Percentiles rank a stretch among this genome's conserved stretches.
phyloP scores from a whole-genome alignment of 257 asterid genomes.

The Solanum rostratum region DNA sequence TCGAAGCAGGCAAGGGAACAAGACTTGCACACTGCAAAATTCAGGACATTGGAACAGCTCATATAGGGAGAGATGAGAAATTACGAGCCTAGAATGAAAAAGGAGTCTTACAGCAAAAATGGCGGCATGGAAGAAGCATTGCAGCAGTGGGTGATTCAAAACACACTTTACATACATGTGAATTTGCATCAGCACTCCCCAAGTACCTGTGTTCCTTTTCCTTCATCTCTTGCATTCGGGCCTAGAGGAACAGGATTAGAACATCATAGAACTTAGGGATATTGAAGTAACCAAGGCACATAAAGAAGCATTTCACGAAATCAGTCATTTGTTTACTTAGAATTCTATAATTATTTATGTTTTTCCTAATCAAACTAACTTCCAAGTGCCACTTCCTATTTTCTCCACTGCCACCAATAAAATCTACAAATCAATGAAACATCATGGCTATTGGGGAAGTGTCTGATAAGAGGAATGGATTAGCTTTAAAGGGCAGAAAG shows the following conservation, averaged over 20 bases:
- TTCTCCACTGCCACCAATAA: background rate
- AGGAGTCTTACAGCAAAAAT: constrained; percentile 73
- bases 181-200: constrained; percentile 75
- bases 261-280: background rate
- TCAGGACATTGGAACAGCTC: background rate
- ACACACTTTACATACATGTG: constrained; percentile 92
- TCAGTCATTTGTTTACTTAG: background rate
- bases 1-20: constrained; percentile 81
- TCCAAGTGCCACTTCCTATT: background rate
- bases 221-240: constrained; percentile 97
- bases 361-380: background rate
- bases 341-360: background rate
- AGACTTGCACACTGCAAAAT: constrained; percentile 60
- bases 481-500: background rate
- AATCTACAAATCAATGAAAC: background rate
- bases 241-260: constrained; percentile 29
- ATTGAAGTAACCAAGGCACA: background rate
- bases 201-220: constrained; percentile 69
- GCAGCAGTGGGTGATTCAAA: constrained; percentile 88
- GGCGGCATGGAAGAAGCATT: constrained; percentile 99
- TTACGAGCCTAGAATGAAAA: background rate
- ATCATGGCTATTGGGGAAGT: background rate
- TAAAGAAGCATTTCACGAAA: background rate
- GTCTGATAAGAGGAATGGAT: background rate
- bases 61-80: background rate